These are phyloP conservation scores for Colletotrichum spinosum DNA, from an alignment of 2,329 filamentous ascomycete species.

Conservation along the genomic window DNA sequence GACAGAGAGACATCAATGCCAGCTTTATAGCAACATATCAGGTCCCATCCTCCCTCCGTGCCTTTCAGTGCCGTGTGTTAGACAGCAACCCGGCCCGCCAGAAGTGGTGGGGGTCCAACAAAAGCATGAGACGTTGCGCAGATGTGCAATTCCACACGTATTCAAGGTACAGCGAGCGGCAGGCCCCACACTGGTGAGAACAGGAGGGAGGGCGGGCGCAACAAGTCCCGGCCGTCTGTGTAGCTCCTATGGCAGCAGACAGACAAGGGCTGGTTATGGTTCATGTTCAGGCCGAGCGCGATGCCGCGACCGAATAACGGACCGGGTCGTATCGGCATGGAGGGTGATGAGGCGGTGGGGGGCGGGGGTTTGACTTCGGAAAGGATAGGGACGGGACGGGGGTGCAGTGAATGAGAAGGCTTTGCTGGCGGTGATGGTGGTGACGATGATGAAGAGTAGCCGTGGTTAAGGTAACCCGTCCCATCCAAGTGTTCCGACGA, in stretches of 20 bases:
- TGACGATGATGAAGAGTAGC: background rate
- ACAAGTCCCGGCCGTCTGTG: background rate
- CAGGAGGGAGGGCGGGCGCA: too few relatives aligned
- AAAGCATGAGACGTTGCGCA: conserved; percentile 27
- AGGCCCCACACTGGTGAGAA: too few relatives aligned
- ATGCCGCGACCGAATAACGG: conserved; percentile 32
- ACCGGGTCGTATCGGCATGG: conserved; percentile 32
- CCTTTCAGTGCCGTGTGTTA: conserved; percentile 27
- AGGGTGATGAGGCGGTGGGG: conserved; percentile 18
- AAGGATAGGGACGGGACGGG: conserved; percentile 35
- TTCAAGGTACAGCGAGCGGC: too few relatives aligned
- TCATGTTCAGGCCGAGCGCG: conserved; percentile 25
- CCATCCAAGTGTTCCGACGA: background rate
- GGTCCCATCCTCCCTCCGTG: conserved; percentile 21
- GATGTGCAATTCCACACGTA: conserved; percentile 29
- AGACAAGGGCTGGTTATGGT: conserved; percentile 6
- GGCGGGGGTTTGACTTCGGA: conserved; percentile 33
- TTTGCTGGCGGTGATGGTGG: background rate
- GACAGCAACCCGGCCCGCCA: conserved; percentile 22
- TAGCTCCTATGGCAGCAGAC: background rate
- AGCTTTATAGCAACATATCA: conserved; percentile 31
- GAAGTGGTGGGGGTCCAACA: conserved; percentile 37
- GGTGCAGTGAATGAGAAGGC: background rate
- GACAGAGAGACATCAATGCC: conserved; percentile 23
- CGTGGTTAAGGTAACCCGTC: conserved; percentile 26